Percentiles rank a stretch among this genome's conserved stretches.
phyloP scores from a whole-genome alignment of 306 rosid species.

The Arachis hypogaea region DNA sequence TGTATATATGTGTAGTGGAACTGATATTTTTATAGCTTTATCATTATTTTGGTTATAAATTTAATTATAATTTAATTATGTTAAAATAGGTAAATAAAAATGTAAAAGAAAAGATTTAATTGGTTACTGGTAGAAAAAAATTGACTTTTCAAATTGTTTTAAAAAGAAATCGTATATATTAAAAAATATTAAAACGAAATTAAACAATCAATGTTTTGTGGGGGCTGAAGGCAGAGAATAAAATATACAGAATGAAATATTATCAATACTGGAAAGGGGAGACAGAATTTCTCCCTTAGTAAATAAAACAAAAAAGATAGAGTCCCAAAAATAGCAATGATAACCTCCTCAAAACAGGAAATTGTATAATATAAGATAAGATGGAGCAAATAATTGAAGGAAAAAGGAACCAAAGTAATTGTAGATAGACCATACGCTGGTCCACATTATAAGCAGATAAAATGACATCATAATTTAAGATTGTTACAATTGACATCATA shows the following conservation, averaged over 20 bases:
- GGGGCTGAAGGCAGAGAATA: neutral
- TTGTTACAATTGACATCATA: slow-evolving; percentile 1
- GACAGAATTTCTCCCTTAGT: slow-evolving; percentile 16
- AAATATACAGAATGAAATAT: neutral
- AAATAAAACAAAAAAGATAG: slow-evolving; percentile 32
- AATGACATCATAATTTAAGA: neutral
- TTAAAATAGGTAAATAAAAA: too few species aligned
- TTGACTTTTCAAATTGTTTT: too few species aligned
- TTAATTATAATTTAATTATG: too few species aligned
- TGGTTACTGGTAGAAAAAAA: too few species aligned
- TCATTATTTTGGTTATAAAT: too few species aligned
- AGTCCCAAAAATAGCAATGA: slow-evolving; percentile 15
- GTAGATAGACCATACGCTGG: slow-evolving; percentile 34
- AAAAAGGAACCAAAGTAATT: slow-evolving; percentile 15
- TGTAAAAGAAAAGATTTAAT: too few species aligned
- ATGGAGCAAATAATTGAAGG: slow-evolving; percentile 36
- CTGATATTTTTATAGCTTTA: too few species aligned
- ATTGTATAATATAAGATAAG: slow-evolving; percentile 4
- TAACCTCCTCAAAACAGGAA: slow-evolving; percentile 20
- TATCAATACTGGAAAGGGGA: neutral
- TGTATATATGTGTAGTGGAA: too few species aligned
- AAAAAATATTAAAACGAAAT: too few species aligned
- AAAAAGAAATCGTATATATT: too few species aligned
- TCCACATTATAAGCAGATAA: slow-evolving; percentile 14
- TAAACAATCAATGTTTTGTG: too few species aligned